Conservation (phyloP, 345 rosid species). For the Mangifera indica region DNA sequence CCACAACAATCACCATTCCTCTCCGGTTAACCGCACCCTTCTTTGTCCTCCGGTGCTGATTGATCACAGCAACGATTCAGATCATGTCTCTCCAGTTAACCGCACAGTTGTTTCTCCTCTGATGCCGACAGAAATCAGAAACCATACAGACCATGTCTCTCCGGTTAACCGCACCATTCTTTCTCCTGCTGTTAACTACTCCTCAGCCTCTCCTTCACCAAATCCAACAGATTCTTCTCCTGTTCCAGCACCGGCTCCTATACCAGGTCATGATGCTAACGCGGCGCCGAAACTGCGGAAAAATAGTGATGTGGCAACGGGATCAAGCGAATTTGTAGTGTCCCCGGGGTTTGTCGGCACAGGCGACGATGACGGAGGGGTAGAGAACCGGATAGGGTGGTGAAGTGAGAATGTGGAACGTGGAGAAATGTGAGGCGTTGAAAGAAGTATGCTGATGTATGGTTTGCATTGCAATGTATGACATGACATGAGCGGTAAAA, state of each 20-base stretch:
- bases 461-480: background rate
- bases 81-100: too few relatives aligned
- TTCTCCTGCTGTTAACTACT: background rate
- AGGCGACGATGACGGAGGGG: background rate
- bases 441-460: background rate
- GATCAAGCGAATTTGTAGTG: background rate
- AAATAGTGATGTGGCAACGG: background rate
- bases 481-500: too few relatives aligned
- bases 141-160: too few relatives aligned
- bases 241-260: background rate
- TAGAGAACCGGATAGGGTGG: background rate
- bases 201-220: background rate
- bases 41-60: background rate
- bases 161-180: too few relatives aligned
- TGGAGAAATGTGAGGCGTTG: slow-evolving; percentile 5
- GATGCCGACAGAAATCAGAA: too few relatives aligned
- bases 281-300: background rate
- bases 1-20: background rate
- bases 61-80: too few relatives aligned
- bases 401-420: background rate
- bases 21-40: background rate
- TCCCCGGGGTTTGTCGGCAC: background rate
- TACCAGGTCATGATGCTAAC: background rate
- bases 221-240: background rate
- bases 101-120: too few relatives aligned